These are phyloP conservation scores for Syzygium grande DNA, from an alignment of 345 rosid species.

Conservation along the genomic window DNA sequence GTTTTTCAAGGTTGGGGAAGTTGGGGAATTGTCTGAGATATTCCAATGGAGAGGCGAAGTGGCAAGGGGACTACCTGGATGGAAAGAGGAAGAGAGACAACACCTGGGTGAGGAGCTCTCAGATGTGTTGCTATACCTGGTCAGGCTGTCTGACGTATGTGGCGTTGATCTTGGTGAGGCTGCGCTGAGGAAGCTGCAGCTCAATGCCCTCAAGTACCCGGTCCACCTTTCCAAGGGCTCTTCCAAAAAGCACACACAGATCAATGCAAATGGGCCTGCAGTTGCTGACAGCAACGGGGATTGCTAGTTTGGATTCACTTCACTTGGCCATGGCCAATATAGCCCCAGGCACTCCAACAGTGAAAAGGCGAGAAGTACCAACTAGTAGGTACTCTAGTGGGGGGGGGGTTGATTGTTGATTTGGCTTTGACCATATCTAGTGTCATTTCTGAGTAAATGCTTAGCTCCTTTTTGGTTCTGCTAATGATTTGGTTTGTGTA, in stretches of 20 bases:
- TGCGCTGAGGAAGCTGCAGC: conserved; percentile 60
- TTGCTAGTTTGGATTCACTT: background rate
- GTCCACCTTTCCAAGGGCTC: conserved; percentile 12
- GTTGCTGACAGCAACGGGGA: background rate
- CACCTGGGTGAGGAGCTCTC: conserved; percentile 91
- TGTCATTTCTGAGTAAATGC: background rate
- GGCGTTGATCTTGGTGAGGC: conserved; percentile 80
- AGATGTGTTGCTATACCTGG: conserved; percentile 81
- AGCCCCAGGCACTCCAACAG: background rate
- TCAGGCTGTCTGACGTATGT: conserved; percentile 81
- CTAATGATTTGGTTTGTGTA: background rate
- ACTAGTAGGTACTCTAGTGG: background rate
- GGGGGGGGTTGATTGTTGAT: background rate
- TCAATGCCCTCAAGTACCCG: conserved; percentile 88
- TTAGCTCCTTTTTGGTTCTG: background rate
- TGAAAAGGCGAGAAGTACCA: background rate
- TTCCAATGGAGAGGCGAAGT: conserved; percentile 99
- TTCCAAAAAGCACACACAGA: background rate
- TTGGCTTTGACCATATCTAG: background rate
- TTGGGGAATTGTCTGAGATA: conserved; percentile 90
- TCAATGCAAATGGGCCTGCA: background rate
- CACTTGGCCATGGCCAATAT: background rate
- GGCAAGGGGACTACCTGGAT: conserved; percentile 66
- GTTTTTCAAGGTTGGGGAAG: conserved; percentile 75
- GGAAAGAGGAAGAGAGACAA: conserved; percentile 79